These are phyloP conservation scores for Plenodomus lindquistii DNA, from an alignment of 2,329 filamentous ascomycete species.

Conservation along the genomic window DNA sequence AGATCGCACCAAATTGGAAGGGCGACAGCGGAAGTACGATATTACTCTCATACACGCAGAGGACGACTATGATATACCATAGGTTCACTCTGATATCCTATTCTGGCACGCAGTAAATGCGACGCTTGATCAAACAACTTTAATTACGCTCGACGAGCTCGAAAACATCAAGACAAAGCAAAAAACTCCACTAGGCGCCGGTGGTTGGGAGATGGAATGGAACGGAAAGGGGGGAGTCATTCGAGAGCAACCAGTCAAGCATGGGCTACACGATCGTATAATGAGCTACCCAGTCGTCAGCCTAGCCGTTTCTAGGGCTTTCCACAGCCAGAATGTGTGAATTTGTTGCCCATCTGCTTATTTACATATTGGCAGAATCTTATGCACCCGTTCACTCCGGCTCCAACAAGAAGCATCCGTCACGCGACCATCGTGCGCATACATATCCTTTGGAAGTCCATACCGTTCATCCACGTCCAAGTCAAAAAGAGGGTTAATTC, in stretches of 20 bases:
- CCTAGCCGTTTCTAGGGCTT: conserved; percentile 55
- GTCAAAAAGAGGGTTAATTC: too few species aligned
- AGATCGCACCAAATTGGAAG: conserved; percentile 25
- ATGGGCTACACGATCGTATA: conserved; percentile 61
- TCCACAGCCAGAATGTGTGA: conserved; percentile 38
- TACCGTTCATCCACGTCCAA: too few species aligned
- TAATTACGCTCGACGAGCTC: conserved; percentile 51
- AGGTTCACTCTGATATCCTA: conserved; percentile 53
- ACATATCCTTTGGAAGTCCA: too few species aligned
- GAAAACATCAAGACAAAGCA: conserved; percentile 48
- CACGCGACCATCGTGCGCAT: too few species aligned
- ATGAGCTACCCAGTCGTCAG: conserved; percentile 62
- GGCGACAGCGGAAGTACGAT: conserved; percentile 47
- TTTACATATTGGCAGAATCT: too few species aligned
- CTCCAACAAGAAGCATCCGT: too few species aligned
- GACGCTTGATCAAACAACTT: conserved; percentile 29
- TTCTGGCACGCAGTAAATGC: conserved; percentile 63
- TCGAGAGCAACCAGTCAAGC: conserved; percentile 59
- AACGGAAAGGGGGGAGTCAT: conserved; percentile 53
- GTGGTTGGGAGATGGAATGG: conserved; percentile 57
- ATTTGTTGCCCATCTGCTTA: too few species aligned
- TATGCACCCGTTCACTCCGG: too few species aligned
- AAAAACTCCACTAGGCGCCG: conserved; percentile 51
- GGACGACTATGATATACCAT: conserved; percentile 58
- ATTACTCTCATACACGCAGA: conserved; percentile 57